Conservation (phyloP, 345 rosid genomes). For the Salix brachista region DNA sequence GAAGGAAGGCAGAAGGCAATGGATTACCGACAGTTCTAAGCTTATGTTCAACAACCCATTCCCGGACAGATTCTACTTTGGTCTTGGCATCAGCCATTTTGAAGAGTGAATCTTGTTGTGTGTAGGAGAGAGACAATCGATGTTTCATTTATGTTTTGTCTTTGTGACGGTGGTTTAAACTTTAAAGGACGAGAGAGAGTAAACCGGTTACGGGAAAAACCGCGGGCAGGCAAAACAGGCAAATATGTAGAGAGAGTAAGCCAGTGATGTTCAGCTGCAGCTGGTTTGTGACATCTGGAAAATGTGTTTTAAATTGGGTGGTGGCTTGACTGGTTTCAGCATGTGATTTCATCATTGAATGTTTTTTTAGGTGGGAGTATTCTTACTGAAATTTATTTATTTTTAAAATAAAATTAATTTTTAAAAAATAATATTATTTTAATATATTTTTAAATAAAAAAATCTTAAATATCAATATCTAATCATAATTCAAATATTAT, state of each 20-base stretch:
- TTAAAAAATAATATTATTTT: no score
- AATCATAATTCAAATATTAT: no score
- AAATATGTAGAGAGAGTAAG: not conserved
- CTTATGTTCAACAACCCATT: slow-evolving; percentile 85
- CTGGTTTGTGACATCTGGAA: no score
- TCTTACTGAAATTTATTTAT: no score
- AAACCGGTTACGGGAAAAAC: not conserved
- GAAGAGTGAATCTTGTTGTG: not conserved
- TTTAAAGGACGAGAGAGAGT: not conserved
- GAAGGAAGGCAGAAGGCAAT: not conserved
- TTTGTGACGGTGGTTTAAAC: not conserved
- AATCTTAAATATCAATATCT: no score
- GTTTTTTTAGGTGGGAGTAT: no score
- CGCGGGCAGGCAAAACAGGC: not conserved
- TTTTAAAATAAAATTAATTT: no score
- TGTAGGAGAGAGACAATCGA: not conserved
- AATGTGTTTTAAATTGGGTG: no score
- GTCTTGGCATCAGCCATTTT: slow-evolving; percentile 67
- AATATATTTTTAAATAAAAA: no score
- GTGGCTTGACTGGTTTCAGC: no score
- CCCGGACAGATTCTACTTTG: slow-evolving; percentile 54
- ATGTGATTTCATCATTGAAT: no score
- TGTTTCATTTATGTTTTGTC: not conserved
- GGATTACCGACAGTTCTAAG: slow-evolving; percentile 80
- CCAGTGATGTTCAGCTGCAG: not conserved